phyloP scores from a whole-genome alignment of 2,329 filamentous ascomycete species.

The Epichloe gansuensis region DNA sequence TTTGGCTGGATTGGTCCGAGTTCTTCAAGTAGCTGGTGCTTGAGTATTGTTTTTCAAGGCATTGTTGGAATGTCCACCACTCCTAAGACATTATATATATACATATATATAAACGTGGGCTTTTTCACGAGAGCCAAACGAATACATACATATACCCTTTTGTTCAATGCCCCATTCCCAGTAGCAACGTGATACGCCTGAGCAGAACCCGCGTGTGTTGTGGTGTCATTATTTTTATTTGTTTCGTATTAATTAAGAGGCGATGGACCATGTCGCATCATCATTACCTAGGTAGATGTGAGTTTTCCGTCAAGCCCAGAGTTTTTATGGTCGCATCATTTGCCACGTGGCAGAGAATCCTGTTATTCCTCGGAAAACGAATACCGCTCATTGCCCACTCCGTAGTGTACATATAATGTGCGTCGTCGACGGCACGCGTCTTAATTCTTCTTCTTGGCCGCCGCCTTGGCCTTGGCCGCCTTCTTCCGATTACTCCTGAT shows the following conservation, averaged over 20 bases:
- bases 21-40: slow-evolving; percentile 1
- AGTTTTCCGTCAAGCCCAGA: no score
- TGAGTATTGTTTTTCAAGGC: slow-evolving; percentile 5
- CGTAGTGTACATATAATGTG: neutral
- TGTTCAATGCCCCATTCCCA: no score
- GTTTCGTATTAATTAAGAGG: no score
- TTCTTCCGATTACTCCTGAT: slow-evolving; percentile 98
- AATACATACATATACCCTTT: slow-evolving; percentile 16
- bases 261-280: no score
- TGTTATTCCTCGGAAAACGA: neutral
- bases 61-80: neutral
- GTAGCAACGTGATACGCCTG: no score
- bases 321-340: no score
- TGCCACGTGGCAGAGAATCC: no score
- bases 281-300: no score
- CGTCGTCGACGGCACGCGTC: neutral
- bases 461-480: slow-evolving; percentile 81
- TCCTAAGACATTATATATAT: neutral
- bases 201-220: no score
- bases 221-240: no score
- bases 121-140: slow-evolving; percentile 11
- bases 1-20: slow-evolving; percentile 5
- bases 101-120: neutral
- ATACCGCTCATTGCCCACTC: neutral
- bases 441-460: slow-evolving; percentile 76